These are phyloP conservation scores for Aspergillus carlsbadensis DNA, from an alignment of 495 filamentous ascomycete species.

Conservation along the genomic window DNA sequence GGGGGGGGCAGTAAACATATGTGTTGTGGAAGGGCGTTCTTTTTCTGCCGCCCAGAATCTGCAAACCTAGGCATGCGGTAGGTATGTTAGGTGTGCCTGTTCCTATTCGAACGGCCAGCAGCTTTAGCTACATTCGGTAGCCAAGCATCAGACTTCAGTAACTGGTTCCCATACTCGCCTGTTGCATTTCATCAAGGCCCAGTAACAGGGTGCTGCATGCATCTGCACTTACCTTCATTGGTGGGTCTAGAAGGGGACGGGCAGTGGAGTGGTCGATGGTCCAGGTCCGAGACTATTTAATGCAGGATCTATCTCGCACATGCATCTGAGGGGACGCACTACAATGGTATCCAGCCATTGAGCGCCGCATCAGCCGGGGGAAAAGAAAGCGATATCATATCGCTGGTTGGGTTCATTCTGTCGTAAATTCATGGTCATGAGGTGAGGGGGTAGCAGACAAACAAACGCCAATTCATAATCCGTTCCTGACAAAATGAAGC, in stretches of 20 bases:
- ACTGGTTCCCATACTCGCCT: not conserved
- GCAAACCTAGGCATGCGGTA: too few species aligned
- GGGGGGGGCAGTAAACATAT: too few species aligned
- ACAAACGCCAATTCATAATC: conserved; percentile 4
- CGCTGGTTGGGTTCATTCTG: conserved; percentile 6
- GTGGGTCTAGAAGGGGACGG: not conserved
- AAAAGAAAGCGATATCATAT: conserved; percentile 1
- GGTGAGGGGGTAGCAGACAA: conserved; percentile 7
- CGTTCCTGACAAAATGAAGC: not conserved
- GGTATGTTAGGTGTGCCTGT: too few species aligned
- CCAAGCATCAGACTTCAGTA: too few species aligned
- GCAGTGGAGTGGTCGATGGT: not conserved
- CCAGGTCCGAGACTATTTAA: not conserved
- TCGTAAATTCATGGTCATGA: conserved; percentile 1
- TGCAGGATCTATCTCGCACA: not conserved
- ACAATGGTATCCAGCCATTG: not conserved
- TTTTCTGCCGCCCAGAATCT: too few species aligned
- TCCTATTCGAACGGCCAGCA: too few species aligned
- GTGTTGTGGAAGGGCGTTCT: too few species aligned
- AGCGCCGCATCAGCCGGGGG: not conserved
- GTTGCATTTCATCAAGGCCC: not conserved
- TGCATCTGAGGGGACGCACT: not conserved
- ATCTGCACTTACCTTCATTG: not conserved
- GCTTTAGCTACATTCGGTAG: too few species aligned
- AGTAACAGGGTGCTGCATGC: not conserved